Evolutionary conservation across 1,284 basidiomycete species (phyloP), one percentile per base, ranked within the genome.

Genomic region (Microstroma glucosiphilum): DNA sequence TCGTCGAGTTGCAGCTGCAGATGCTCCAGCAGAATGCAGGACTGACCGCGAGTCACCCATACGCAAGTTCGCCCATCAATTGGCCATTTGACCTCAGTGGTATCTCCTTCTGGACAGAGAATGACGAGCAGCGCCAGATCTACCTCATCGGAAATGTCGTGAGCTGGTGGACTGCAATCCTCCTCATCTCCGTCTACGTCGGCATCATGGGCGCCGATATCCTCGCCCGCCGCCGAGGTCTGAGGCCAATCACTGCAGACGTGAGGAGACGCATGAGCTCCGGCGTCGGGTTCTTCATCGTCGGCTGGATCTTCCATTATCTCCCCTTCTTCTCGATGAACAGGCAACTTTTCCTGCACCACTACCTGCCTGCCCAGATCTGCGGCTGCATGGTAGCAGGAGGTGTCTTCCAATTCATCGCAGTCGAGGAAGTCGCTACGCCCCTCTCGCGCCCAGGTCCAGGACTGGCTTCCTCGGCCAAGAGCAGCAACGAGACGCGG

Each of bases 1-100:
- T 92, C 77, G 85, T 84, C 54, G 94, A 99, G 80, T 83, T 98
- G 48, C 96, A 99, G 77, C 80, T 93, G 53, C 83, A 93, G 62
- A 98, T 98, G 96, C 83, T 97, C 66, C 91, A 96, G 79, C 94
- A 98, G 82, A 99, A 99, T 76, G 91, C 92, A 12, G 93, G 92
- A 17, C 83, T 99, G 61, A 96, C 92, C 23, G 88, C 91, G 19
- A 89, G 88, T 12, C 96, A 99, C 79, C 96, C 96, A 46, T 99
- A 98, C 78, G 92, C 93, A 0, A 90, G 89, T 63, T 85, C 85
- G 13, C 93, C 96, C 0, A 88, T 96, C 81, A 93, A 96, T 78
- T 99, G 96, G 96, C 96, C 96, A 1, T 97, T 98, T 86, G 84
- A 93, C 56, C 82, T 96, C 40, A 89, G 84, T 66, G 96, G 96